Conservation (phyloP, 2,329 filamentous ascomycete genomes). For the Apiospora marii region DNA sequence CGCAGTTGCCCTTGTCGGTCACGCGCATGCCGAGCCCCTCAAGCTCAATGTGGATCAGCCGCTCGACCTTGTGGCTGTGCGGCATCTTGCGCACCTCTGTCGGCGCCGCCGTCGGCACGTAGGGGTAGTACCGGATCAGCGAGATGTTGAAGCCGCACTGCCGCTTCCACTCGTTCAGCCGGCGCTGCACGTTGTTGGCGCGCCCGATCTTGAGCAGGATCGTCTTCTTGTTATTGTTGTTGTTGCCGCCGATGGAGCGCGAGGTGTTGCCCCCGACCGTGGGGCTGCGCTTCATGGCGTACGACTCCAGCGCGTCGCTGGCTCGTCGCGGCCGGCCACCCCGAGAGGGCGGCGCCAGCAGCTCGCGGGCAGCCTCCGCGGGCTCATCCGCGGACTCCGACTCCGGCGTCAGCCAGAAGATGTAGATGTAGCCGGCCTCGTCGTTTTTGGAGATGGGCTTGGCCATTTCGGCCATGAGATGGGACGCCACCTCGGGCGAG, state of each 20-base stretch:
- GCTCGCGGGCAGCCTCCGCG: conserved; percentile 64
- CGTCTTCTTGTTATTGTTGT: conserved; percentile 56
- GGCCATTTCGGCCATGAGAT: conserved; percentile 78
- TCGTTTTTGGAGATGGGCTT: conserved; percentile 77
- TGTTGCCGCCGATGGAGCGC: conserved; percentile 16
- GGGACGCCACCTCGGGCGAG: conserved; percentile 72
- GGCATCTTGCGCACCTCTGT: conserved; percentile 74
- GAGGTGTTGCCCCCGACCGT: conserved; percentile 30
- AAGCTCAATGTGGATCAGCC: conserved; percentile 91
- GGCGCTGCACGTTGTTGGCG: conserved; percentile 83
- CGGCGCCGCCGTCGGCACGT: conserved; percentile 60
- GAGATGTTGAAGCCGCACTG: conserved; percentile 92
- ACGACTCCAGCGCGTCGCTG: conserved; percentile 63
- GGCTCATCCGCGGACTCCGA: conserved; percentile 62
- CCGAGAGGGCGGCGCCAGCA: conserved; percentile 60
- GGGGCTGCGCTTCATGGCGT: conserved; percentile 45
- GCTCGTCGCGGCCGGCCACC: conserved; percentile 51
- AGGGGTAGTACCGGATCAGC: conserved; percentile 91
- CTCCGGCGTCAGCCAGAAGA: conserved; percentile 91
- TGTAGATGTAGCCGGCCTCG: conserved; percentile 94
- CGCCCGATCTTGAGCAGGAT: conserved; percentile 74
- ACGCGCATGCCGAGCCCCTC: conserved; percentile 64
- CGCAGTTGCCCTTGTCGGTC: conserved; percentile 67
- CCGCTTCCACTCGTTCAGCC: conserved; percentile 90
- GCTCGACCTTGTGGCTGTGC: conserved; percentile 86